Evolutionary conservation across 1,139 yeast species (phyloP).

Genomic region (Entelexis sorbosivorans): DNA sequence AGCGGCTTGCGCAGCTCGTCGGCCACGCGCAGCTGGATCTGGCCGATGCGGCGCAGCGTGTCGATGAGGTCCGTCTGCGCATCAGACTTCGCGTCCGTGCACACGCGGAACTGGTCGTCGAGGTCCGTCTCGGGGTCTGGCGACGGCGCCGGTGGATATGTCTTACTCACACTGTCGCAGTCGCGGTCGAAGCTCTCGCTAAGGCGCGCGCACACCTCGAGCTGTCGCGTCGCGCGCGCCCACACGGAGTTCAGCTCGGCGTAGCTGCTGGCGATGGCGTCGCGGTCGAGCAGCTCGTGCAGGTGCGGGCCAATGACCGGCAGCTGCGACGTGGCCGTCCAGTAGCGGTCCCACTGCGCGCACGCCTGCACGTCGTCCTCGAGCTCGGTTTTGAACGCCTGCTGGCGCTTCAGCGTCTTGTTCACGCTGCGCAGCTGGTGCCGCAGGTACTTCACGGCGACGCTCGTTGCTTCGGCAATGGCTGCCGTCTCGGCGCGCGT

Average conservation of each 20-base stretch:
- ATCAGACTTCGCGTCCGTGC: neutral
- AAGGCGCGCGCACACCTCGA: constrained; percentile 10
- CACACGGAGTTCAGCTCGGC: constrained; percentile 5
- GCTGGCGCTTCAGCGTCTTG: constrained; percentile 14
- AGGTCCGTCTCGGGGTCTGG: neutral
- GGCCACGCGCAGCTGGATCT: constrained; percentile 27
- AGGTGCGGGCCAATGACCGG: constrained; percentile 10
- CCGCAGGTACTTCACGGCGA: constrained; percentile 4
- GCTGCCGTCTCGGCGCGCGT: constrained; percentile 1
- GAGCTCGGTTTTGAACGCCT: constrained; percentile 21
- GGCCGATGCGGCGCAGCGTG: constrained; percentile 26
- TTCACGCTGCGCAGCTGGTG: constrained; percentile 5
- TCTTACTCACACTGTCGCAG: neutral
- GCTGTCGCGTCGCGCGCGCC: constrained; percentile 24
- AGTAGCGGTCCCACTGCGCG: constrained; percentile 15
- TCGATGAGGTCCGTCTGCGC: constrained; percentile 19
- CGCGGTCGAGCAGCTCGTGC: constrained; percentile 6
- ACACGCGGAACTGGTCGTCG: constrained; percentile 5
- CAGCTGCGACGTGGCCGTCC: constrained; percentile 9
- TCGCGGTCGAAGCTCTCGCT: neutral
- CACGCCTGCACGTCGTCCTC: constrained; percentile 18
- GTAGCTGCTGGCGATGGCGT: neutral
- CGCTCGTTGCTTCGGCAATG: constrained; percentile 1
- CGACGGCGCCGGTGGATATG: neutral
- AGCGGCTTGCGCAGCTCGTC: constrained; percentile 28